Evolutionary conservation across 1,284 basidiomycete genomes (phyloP), one percentile per base, ranked within the genome.

Genomic region (Neonothopanus nambi): DNA sequence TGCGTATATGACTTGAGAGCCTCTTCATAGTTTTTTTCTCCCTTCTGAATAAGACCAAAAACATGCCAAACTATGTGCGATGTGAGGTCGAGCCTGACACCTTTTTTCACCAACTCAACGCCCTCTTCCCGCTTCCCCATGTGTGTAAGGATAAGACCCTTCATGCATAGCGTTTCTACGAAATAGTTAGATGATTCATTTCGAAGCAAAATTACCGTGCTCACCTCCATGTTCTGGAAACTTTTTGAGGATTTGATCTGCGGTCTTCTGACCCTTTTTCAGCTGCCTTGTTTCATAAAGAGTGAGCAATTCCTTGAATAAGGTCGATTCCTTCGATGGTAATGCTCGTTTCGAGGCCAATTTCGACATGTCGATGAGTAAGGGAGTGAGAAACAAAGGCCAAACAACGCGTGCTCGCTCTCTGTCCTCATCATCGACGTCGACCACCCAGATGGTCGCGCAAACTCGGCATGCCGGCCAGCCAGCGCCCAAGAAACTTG

Each of bases 31-130:
- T 95, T 93, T 70, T 88, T 92, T 69, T 95, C 91, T 40, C 87
- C 89, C 70, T 95, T 93, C 67, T 94, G 90, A 30, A 96, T 84
- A 63, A 98, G 86, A 41, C 95, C 97, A 65, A 95, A 91, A 57
- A 99, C 95, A 69, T 99, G 97, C 96, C 97, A 99, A 66, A 89
- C 91, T 66, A 99, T 98, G 68, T 99, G 96, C 21, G 91, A 95
- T 35, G 86, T 92, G 56, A 96, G 77, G 73, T 98, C 95, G 57
- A 90, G 81, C 55, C 87, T 85, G 59, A 97, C 82, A 43, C 94
- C 97, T 59, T 91, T 86, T 73, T 91, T 91, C 55, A 97, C 93
- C 56, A 96, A 79, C 30, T 89, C 87, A 55, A 92, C 76, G 17
- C 94, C 95, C 58, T 93, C 83, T 15, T 93, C 90, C 23, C 92